These are phyloP conservation scores for Lentinus brumalis DNA, from an alignment of 768 basidiomycete genomes.

Conservation along the genomic window DNA sequence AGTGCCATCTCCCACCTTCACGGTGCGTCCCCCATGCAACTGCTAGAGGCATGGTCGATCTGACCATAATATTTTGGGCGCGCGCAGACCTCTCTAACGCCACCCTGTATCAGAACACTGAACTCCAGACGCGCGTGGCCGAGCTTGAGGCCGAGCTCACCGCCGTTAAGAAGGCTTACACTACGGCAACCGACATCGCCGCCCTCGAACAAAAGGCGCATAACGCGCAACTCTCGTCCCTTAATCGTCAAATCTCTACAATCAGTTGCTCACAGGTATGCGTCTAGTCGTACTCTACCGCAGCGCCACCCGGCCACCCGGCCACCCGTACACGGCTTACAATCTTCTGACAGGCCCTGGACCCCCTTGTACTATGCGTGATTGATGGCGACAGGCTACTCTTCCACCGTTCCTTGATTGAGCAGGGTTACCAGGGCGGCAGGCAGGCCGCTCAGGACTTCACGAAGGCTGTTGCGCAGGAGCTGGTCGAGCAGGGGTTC, in stretches of 20 bases:
- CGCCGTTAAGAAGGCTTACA: conserved; percentile 73
- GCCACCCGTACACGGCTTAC: background rate
- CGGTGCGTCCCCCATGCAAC: conserved; percentile 40
- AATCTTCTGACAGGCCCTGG: conserved; percentile 48
- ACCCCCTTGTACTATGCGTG: conserved; percentile 71
- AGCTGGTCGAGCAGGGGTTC: conserved; percentile 62
- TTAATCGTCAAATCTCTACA: conserved; percentile 64
- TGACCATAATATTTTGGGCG: background rate
- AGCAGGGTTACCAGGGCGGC: conserved; percentile 68
- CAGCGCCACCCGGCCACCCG: background rate
- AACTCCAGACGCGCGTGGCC: conserved; percentile 63
- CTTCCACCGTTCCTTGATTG: conserved; percentile 60
- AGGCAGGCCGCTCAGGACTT: conserved; percentile 59
- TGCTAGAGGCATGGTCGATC: conserved; percentile 50
- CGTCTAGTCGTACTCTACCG: background rate
- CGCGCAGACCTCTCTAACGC: conserved; percentile 59
- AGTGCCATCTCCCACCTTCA: conserved; percentile 63
- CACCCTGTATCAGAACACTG: conserved; percentile 63
- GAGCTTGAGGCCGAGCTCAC: conserved; percentile 71
- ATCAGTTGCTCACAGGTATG: conserved; percentile 52
- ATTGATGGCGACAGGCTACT: conserved; percentile 74
- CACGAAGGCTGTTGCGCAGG: conserved; percentile 68
- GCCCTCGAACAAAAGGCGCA: conserved; percentile 67
- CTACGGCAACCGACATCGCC: conserved; percentile 59
- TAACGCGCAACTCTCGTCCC: conserved; percentile 64